These are phyloP conservation scores for Xylaria intraflava DNA, from an alignment of 495 filamentous ascomycete species.

Conservation along the genomic window DNA sequence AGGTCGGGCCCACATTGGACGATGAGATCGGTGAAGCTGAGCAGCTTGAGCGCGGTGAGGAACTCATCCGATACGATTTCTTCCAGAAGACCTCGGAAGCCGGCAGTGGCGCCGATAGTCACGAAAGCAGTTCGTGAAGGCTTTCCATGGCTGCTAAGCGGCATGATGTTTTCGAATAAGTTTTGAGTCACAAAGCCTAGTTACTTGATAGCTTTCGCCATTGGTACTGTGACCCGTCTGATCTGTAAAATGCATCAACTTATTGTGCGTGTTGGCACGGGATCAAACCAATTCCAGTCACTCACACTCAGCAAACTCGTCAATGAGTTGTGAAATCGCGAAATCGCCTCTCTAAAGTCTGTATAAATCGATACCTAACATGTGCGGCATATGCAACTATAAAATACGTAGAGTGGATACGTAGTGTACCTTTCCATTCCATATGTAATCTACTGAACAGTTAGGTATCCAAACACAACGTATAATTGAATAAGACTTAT, in stretches of 20 bases:
- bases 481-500: too few relatives aligned
- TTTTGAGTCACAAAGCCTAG: not conserved
- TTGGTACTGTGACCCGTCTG: not conserved
- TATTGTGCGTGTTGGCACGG: not conserved
- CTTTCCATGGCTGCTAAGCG: not conserved
- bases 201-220: not conserved
- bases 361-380: too few relatives aligned
- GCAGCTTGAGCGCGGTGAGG: constrained; percentile 45
- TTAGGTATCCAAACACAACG: too few relatives aligned
- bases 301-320: not conserved
- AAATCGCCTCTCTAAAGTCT: too few relatives aligned
- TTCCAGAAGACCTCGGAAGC: constrained; percentile 64
- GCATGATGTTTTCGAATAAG: not conserved
- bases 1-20: constrained; percentile 69
- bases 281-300: too few relatives aligned
- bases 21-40: constrained; percentile 57
- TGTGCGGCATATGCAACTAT: too few relatives aligned
- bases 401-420: too few relatives aligned
- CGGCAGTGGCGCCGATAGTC: constrained; percentile 85
- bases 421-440: too few relatives aligned
- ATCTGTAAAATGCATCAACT: not conserved
- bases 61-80: constrained; percentile 58
- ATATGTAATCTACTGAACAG: too few relatives aligned
- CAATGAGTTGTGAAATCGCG: not conserved
- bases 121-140: constrained; percentile 49